These are phyloP conservation scores for Fusarium longipes DNA, from an alignment of 2,329 filamentous ascomycete species.

Conservation along the genomic window DNA sequence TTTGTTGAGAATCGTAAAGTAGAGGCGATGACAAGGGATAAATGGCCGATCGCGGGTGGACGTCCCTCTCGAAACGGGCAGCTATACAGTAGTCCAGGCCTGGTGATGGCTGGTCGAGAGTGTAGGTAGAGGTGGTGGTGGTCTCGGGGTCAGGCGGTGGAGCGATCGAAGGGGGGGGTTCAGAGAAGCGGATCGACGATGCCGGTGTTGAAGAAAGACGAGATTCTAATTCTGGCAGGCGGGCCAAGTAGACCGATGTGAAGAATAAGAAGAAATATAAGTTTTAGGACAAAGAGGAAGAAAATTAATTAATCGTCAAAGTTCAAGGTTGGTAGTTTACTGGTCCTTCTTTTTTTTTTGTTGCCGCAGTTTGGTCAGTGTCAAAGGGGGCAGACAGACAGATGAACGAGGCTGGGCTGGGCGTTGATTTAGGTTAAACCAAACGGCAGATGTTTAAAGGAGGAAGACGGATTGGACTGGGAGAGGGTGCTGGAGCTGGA, in stretches of 20 bases:
- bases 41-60: slow-evolving; percentile 8
- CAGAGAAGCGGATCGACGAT: slow-evolving; percentile 39
- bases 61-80: slow-evolving; percentile 16
- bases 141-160: slow-evolving; percentile 44
- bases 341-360: neutral
- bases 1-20: slow-evolving; percentile 15
- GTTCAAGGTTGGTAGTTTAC: neutral
- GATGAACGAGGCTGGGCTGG: slow-evolving; percentile 29
- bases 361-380: slow-evolving; percentile 13
- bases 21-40: slow-evolving; percentile 4
- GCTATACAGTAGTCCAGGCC: slow-evolving; percentile 18
- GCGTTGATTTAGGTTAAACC: slow-evolving; percentile 37
- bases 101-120: slow-evolving; percentile 32
- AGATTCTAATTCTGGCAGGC: slow-evolving; percentile 28
- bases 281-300: neutral
- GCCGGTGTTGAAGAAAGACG: slow-evolving; percentile 16
- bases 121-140: slow-evolving; percentile 26
- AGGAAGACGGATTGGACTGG: slow-evolving; percentile 23
- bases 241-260: slow-evolving; percentile 33
- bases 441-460: slow-evolving; percentile 38
- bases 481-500: neutral
- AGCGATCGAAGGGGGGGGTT: slow-evolving; percentile 43
- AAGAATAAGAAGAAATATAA: neutral
- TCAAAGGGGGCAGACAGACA: slow-evolving; percentile 7
- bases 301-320: slow-evolving; percentile 21